phyloP scores from a whole-genome alignment of 805 yeast genomes.

The Blastobotrys parvus region DNA sequence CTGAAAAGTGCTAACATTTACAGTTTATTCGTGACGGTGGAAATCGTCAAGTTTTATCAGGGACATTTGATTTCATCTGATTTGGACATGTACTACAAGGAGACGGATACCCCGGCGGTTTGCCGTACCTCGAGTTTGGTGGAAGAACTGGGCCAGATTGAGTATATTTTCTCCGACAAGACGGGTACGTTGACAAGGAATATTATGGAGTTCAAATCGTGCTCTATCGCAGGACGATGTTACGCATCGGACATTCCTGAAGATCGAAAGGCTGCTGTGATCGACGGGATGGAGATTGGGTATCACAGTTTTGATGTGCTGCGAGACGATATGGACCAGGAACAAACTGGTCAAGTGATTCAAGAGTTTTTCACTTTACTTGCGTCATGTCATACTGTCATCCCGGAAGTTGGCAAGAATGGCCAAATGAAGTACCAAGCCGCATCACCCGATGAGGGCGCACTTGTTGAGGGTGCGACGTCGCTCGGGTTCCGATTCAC shows the following conservation, averaged over 20 bases:
- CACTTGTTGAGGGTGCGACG: constrained; percentile 95
- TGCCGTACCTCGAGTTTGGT: constrained; percentile 93
- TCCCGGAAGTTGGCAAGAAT: constrained; percentile 63
- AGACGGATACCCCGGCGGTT: constrained; percentile 87
- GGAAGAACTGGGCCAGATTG: constrained; percentile 95
- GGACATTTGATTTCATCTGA: constrained; percentile 92
- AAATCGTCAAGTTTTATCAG: constrained; percentile 89
- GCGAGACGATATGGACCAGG: constrained; percentile 37
- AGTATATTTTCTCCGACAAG: constrained; percentile 91
- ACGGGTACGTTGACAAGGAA: constrained; percentile 96
- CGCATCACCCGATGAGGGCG: constrained; percentile 99
- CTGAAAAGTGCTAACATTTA: neutral
- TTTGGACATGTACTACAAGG: constrained; percentile 82
- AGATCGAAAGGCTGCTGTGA: constrained; percentile 62
- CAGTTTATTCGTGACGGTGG: constrained; percentile 83
- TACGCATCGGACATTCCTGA: constrained; percentile 88
- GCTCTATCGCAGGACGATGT: constrained; percentile 87
- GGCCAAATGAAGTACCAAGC: constrained; percentile 81
- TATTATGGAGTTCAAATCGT: constrained; percentile 92
- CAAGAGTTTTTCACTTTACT: constrained; percentile 74
- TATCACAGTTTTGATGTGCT: constrained; percentile 63
- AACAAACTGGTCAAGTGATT: constrained; percentile 34
- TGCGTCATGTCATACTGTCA: constrained; percentile 95
- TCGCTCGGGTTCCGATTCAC: constrained; percentile 74
- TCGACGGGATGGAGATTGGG: constrained; percentile 78